Conservation (phyloP, 2,329 filamentous ascomycete genomes). For the Blumeriella jaapii region DNA sequence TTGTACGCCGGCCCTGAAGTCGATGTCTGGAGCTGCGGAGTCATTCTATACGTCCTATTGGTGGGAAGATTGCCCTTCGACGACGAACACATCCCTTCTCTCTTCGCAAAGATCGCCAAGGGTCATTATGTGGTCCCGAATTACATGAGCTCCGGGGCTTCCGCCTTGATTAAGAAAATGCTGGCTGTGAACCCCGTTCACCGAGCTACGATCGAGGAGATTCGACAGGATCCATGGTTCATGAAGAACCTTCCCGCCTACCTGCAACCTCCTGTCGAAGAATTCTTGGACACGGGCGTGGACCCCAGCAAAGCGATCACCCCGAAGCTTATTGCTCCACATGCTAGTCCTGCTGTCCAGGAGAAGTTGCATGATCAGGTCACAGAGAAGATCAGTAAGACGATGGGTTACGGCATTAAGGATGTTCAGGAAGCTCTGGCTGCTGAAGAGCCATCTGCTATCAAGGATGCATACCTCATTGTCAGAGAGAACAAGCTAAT, state of each 20-base stretch:
- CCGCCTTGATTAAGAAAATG: constrained; percentile 80
- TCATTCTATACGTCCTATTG: constrained; percentile 76
- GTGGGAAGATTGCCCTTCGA: constrained; percentile 86
- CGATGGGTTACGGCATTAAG: constrained; percentile 91
- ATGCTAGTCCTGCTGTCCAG: constrained; percentile 66
- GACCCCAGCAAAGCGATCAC: constrained; percentile 88
- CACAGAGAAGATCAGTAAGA: constrained; percentile 90
- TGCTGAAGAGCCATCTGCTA: constrained; percentile 87
- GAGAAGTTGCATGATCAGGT: constrained; percentile 87
- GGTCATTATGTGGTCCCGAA: constrained; percentile 87
- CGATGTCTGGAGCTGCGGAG: constrained; percentile 94
- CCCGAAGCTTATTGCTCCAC: constrained; percentile 67
- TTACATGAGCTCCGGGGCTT: constrained; percentile 80
- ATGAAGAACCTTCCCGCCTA: constrained; percentile 76
- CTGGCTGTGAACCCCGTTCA: constrained; percentile 90
- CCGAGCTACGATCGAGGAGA: constrained; percentile 86
- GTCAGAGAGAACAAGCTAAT: constrained; percentile 96
- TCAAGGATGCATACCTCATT: constrained; percentile 98
- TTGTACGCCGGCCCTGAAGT: constrained; percentile 95
- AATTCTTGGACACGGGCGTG: constrained; percentile 88
- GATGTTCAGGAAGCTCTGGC: constrained; percentile 92
- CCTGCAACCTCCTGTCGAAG: constrained; percentile 75
- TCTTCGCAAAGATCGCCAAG: constrained; percentile 96
- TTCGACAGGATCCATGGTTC: constrained; percentile 91
- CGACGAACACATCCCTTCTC: constrained; percentile 92